These are phyloP conservation scores for Pneumocystis sp. DNA, from an alignment of 1,139 yeast genomes.

Conservation along the genomic window DNA sequence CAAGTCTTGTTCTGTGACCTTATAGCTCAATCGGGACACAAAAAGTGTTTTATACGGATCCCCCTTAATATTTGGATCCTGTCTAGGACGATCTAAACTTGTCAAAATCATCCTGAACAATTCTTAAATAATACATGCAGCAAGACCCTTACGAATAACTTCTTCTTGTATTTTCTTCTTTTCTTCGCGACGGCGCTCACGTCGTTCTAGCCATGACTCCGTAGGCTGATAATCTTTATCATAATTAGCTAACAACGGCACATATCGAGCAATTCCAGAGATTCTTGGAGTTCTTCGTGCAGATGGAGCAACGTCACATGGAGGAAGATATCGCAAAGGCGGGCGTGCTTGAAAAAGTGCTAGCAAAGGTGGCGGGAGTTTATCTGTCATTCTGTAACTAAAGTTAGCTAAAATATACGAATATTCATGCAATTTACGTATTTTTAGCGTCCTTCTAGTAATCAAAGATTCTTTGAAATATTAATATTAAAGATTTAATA, in stretches of 20 bases:
- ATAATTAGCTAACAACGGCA: conserved; percentile 27
- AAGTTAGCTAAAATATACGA: not conserved
- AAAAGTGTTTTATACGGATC: conserved; percentile 74
- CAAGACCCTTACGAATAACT: conserved; percentile 23
- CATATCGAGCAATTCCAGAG: conserved; percentile 36
- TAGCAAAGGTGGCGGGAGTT: conserved; percentile 51
- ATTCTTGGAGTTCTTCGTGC: conserved; percentile 37
- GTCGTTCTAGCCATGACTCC: conserved; percentile 27
- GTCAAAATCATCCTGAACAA: conserved; percentile 15
- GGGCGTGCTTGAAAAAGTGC: conserved; percentile 55
- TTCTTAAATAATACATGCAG: conserved; percentile 23
- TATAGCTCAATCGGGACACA: conserved; percentile 54
- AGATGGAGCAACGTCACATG: conserved; percentile 41
- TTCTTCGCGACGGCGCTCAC: conserved; percentile 24
- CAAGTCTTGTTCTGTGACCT: conserved; percentile 53
- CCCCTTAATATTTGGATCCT: conserved; percentile 47
- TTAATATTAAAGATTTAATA: not conserved
- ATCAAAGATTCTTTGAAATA: not conserved
- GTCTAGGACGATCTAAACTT: conserved; percentile 33
- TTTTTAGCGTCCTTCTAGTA: not conserved
- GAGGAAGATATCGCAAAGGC: conserved; percentile 43
- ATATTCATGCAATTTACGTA: not conserved
- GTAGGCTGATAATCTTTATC: conserved; percentile 24
- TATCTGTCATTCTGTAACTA: conserved; percentile 25
- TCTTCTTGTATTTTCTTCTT: conserved; percentile 22